Conservation (phyloP, 352 stramenopile species). For the Pythium plurisporium region DNA sequence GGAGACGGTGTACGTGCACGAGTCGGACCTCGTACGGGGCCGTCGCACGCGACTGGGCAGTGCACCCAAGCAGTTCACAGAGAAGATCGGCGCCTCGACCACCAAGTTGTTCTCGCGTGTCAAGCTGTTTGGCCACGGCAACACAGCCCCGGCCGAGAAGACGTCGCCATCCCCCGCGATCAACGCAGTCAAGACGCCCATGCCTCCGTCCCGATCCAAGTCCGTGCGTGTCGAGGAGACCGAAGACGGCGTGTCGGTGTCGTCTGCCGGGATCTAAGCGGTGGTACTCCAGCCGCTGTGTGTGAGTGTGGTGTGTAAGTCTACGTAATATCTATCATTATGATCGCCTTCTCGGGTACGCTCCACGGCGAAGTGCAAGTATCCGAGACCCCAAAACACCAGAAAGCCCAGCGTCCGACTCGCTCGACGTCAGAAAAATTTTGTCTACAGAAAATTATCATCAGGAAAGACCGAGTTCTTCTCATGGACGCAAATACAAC, state of each 20-base stretch:
- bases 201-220: constrained; percentile 11
- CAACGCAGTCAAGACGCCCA: neutral
- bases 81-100: constrained; percentile 33
- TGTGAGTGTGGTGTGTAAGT: constrained; percentile 9
- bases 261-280: constrained; percentile 23
- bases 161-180: neutral
- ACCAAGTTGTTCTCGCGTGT: constrained; percentile 24
- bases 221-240: constrained; percentile 15
- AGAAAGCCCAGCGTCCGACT: no score
- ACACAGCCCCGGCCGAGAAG: neutral
- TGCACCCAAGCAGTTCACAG: constrained; percentile 38
- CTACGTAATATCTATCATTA: constrained; percentile 20
- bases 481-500: neutral
- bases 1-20: constrained; percentile 68
- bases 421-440: no score
- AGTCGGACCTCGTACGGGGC: constrained; percentile 53
- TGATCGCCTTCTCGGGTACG: constrained; percentile 3
- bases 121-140: constrained; percentile 19
- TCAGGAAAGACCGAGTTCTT: neutral
- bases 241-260: constrained; percentile 15
- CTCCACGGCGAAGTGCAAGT: neutral
- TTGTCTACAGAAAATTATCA: neutral
- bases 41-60: constrained; percentile 30
- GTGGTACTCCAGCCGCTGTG: neutral
- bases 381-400: neutral